phyloP scores from a whole-genome alignment of 1,139 yeast genomes.

The Geotrichum histeridarum region DNA sequence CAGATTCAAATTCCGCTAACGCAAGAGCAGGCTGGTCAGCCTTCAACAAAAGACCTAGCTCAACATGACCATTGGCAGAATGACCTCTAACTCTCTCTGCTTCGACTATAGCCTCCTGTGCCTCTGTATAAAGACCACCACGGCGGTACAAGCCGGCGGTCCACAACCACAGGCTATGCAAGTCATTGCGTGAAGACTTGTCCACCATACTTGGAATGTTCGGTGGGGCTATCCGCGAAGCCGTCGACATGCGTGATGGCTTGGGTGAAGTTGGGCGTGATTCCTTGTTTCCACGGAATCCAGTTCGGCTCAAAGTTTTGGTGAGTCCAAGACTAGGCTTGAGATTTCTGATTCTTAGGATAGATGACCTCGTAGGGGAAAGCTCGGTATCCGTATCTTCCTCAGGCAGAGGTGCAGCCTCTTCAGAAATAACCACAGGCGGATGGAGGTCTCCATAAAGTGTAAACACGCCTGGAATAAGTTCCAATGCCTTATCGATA shows the following conservation, averaged over 20 bases:
- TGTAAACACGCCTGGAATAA: conserved; percentile 60
- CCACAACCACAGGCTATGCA: conserved; percentile 72
- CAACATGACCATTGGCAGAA: conserved; percentile 50
- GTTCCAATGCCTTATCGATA: conserved; percentile 55
- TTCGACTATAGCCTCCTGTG: conserved; percentile 69
- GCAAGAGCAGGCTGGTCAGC: conserved; percentile 41
- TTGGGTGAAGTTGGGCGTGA: not conserved
- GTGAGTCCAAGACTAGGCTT: conserved; percentile 4
- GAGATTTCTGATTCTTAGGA: conserved; percentile 5
- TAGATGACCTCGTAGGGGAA: conserved; percentile 2
- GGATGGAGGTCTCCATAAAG: conserved; percentile 53
- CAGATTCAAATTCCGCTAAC: conserved; percentile 61
- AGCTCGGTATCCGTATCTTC: not conserved
- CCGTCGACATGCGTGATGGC: conserved; percentile 12
- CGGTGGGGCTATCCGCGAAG: conserved; percentile 8
- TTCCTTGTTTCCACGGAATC: not conserved
- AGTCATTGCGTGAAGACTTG: conserved; percentile 15
- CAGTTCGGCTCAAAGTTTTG: conserved; percentile 7
- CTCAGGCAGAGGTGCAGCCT: not conserved
- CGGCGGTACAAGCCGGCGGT: conserved; percentile 61
- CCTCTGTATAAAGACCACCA: conserved; percentile 52
- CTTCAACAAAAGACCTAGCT: conserved; percentile 50
- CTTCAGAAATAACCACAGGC: not conserved
- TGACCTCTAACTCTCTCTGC: conserved; percentile 54
- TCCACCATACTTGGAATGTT: not conserved